Evolutionary conservation across 2,329 filamentous ascomycete species (phyloP).

Genomic region (Juglanconis juglandina): DNA sequence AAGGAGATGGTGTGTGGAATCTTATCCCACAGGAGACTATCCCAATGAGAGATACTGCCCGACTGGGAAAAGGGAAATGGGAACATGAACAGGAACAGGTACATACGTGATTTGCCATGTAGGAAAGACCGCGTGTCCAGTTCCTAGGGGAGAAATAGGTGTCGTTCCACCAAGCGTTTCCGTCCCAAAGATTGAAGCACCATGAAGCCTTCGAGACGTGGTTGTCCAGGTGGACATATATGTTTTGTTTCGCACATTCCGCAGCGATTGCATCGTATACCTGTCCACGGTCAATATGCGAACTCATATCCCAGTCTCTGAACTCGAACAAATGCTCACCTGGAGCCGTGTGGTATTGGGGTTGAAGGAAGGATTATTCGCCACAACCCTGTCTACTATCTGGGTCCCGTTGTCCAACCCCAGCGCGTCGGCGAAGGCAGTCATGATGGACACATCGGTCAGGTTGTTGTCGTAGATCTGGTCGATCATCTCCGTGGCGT

Average conservation of each 20-base stretch:
- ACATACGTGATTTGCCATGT: conserved; percentile 57
- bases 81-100: not conserved
- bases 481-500: conserved; percentile 63
- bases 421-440: conserved; percentile 42
- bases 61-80: not conserved
- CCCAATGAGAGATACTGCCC: not conserved
- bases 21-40: too few relatives aligned
- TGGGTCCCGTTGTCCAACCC: conserved; percentile 51
- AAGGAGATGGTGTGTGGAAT: too few relatives aligned
- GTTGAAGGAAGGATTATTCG: conserved; percentile 55
- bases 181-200: conserved; percentile 54
- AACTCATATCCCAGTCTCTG: not conserved
- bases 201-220: conserved; percentile 57
- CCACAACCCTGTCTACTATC: conserved; percentile 49
- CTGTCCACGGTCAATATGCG: conserved; percentile 1
- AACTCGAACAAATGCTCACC: conserved; percentile 24
- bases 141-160: conserved; percentile 54
- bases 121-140: conserved; percentile 58
- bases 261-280: conserved; percentile 61
- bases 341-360: conserved; percentile 52
- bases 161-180: conserved; percentile 62
- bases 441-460: conserved; percentile 42
- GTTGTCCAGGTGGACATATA: conserved; percentile 60
- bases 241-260: conserved; percentile 51
- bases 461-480: conserved; percentile 50